Base-by-base conservation (phyloP, 1,139 yeast species). In the Protomyces inundatus region DNA sequence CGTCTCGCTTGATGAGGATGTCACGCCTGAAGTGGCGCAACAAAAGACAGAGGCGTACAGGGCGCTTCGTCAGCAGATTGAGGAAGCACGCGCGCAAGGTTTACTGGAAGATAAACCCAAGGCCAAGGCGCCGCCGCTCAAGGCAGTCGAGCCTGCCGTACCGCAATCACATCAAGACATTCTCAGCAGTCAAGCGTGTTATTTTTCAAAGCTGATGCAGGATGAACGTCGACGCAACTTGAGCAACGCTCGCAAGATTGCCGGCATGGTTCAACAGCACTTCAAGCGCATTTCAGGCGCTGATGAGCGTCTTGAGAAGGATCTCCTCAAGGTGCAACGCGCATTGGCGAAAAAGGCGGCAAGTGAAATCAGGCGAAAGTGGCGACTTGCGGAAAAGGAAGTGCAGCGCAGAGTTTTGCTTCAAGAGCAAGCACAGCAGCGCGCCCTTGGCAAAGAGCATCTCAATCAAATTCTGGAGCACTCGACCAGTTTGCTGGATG, bases 251-350 rank as follows among this genome's bases (percentile, higher is more conserved):
- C 82, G 86, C 70, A 88, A 84, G 69, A 81, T 90, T 14, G 86
- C 97, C 0, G 84, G 81, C 57, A 88, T 90, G 88, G 79, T 95
- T 39, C 98, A 91, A 67, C 84, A 81, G 60, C 95, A 93, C 76
- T 93, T 90, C 77, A 88, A 87, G 70, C 85, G 90, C 74, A 81
- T 88, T 65, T 85, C 86, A 1, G 96, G 96, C 61, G 96, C 95
- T 55, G 90, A 88, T 68, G 98, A 93, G 69, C 82, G 96, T 67
- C 82, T 85, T 66, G 81, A 82, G 23, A 83, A 84, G 67, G 93
- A 87, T 67, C 82, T 84, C 69, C 79, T 77, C 55, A 73, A 75
- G 58, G 69, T 73, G 9, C 79, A 88, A 67, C 79, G 81, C 65
- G 84, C 82, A 65, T 76, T 91, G 42, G 96, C 97, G 37, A 83